Conservation (phyloP, 2,329 filamentous ascomycete genomes). For the Penicillium sp. region DNA sequence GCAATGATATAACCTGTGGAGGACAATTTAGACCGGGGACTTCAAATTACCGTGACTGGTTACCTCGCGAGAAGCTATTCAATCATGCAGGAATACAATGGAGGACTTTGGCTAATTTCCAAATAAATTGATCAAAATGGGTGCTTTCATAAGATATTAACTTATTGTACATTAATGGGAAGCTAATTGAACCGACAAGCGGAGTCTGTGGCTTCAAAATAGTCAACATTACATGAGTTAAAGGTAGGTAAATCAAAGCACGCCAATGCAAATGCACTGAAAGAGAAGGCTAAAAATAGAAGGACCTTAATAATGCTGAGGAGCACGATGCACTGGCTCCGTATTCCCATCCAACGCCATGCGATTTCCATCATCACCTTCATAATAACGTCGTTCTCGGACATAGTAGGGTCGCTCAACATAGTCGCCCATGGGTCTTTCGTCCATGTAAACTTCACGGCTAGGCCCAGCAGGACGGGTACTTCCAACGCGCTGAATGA, state of each 20-base stretch:
- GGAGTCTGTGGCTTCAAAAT: neutral
- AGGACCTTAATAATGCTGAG: constrained; percentile 30
- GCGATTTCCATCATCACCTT: constrained; percentile 32
- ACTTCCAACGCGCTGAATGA: constrained; percentile 43
- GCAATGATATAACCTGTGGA: too few relatives aligned
- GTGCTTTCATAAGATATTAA: neutral
- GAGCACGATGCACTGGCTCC: constrained; percentile 31
- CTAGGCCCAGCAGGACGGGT: constrained; percentile 40
- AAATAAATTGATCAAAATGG: neutral
- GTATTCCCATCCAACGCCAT: constrained; percentile 28
- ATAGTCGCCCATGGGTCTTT: constrained; percentile 52
- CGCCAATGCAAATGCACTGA: constrained; percentile 4
- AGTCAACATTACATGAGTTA: neutral
- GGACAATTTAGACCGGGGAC: too few relatives aligned
- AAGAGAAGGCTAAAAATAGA: neutral
- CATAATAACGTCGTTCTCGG: constrained; percentile 40
- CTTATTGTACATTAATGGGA: neutral
- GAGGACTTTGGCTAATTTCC: neutral
- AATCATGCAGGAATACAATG: too few relatives aligned
- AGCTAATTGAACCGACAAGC: neutral
- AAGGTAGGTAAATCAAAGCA: neutral
- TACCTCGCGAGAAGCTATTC: too few relatives aligned
- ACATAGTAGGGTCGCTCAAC: constrained; percentile 43
- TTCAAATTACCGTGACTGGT: too few relatives aligned
- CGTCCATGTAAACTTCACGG: constrained; percentile 44